Base-by-base conservation (phyloP, 768 basidiomycete genomes). In the Hebeloma cylindrosporum region DNA sequence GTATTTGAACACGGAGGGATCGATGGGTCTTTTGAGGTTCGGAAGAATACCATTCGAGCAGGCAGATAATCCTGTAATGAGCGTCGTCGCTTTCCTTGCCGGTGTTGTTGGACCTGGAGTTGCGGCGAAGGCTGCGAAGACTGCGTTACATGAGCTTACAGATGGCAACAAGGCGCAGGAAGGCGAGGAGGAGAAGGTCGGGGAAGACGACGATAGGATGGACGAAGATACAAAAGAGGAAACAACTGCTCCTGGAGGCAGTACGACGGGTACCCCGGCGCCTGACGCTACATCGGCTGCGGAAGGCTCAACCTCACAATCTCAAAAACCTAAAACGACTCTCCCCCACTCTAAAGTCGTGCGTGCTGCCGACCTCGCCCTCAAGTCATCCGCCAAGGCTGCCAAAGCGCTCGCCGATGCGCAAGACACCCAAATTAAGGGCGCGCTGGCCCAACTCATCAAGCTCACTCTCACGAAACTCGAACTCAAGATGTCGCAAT, bases 61-160 rank as follows among this genome's bases (percentile, higher is more conserved):
- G 62, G 82, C 89, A 4, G 96, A 99, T 59, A 98, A 98, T 60
- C 96, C 96, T 0, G 92, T 99, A 13, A 93, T 99, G 93, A 92
- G 89, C 63, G 96, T 98, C 17, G 94, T 98, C 14, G 93, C 96
- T 2, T 98, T 97, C 71, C 74, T 99, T 17, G 93, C 96, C 6
- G 88, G 91, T 5, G 93, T 94, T 7, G 87, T 98, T 5, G 83
- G 82, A 7, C 92, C 93, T 0, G 84, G 85, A 0, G 87, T 96
- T 3, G 95, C 94, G 3, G 88, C 92, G 0, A 93, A 93, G 48
- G 95, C 94, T 1, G 96, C 96, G 5, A 93, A 93, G 63, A 83
- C 83, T 0, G 93, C 93, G 0, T 66, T 95, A 48, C 88, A 88
- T 33, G 87, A 88, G 45, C 73, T 95, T 14, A 85, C 83, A 7